Base-by-base conservation (phyloP, 2,329 filamentous ascomycete genomes). In the Fusarium transvaalense region DNA sequence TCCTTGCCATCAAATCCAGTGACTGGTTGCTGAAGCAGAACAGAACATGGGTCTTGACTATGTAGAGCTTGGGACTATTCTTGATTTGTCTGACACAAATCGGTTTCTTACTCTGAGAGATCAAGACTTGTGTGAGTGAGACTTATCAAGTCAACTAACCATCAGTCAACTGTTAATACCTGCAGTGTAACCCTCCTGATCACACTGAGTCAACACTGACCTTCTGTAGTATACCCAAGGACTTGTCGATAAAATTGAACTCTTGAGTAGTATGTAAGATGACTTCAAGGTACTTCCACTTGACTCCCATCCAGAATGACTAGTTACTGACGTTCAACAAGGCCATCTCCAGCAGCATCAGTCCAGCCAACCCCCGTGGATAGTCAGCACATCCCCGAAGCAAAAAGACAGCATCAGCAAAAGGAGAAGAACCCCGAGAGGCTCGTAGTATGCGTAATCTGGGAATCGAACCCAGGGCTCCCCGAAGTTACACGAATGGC, bases 401-500 rank as follows among this genome's bases (percentile, higher is more conserved):
- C 32, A 50, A 50, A 50, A 50, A 12, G 17, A 38, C 6, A 19
- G 6, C 6, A 19, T 8, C 1, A 2, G 13, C 23, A 50, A 50
- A 50, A 50, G 23, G 14, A 12, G 8, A 1, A 1, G 6, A 12
- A 27, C 32, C 4, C 47, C 14, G 17, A 3, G 9, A 3, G 10
- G 10, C 17, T 6, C 10, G 25, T 15, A 6, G 6, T 9, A 1
- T 69, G 67, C 67, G 65, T 69, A 57, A 70, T 70, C 67, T 69
- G 65, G 67, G 67, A 69, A 69, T 69, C 67, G 67, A 69, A 69
- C 67, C 67, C 67, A 69, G 67, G 67, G 67, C 67, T 69, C 64
- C 61, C 61, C 64, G 66, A 48, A 19, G 21, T 35, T 48, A 35
- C 45, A 14, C 21, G 3, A 43, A 68, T 70, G 67, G 67, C 67